Conservation (phyloP, 805 yeast species). For the Candida saitoana region DNA sequence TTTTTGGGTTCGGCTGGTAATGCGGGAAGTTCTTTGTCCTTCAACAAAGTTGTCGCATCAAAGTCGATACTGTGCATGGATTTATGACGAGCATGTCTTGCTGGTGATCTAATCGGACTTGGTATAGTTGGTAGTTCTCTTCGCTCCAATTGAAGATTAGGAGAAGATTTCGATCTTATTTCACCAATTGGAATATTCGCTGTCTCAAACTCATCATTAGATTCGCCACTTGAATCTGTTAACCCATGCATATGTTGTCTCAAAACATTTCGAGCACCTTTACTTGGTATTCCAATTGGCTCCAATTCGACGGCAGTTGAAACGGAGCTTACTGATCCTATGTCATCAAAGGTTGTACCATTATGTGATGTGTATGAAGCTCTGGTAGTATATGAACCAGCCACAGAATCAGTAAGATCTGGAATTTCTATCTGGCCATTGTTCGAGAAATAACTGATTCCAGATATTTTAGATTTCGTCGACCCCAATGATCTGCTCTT, state of each 20-base stretch:
- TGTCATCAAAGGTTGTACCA: constrained; percentile 26
- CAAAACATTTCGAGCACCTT: constrained; percentile 25
- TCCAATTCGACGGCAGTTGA: constrained; percentile 21
- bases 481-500: constrained; percentile 13
- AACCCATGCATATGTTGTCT: constrained; percentile 23
- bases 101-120: constrained; percentile 13
- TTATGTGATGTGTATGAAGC: constrained; percentile 12
- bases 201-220: constrained; percentile 31
- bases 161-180: constrained; percentile 15
- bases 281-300: constrained; percentile 35
- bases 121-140: neutral
- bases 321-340: constrained; percentile 16
- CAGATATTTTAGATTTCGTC: constrained; percentile 13
- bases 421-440: constrained; percentile 42
- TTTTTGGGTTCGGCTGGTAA: constrained; percentile 1
- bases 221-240: constrained; percentile 17
- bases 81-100: constrained; percentile 35
- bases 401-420: constrained; percentile 20
- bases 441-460: constrained; percentile 15
- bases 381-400: constrained; percentile 11
- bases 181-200: constrained; percentile 12
- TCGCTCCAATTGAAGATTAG: neutral
- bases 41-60: constrained; percentile 6
- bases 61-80: constrained; percentile 35
- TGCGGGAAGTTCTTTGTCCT: neutral